A percentile compares a stretch with the other conserved stretches of the same genome.
phyloP scores from a whole-genome alignment of 306 rosid genomes.

The Hippophae tibetana region DNA sequence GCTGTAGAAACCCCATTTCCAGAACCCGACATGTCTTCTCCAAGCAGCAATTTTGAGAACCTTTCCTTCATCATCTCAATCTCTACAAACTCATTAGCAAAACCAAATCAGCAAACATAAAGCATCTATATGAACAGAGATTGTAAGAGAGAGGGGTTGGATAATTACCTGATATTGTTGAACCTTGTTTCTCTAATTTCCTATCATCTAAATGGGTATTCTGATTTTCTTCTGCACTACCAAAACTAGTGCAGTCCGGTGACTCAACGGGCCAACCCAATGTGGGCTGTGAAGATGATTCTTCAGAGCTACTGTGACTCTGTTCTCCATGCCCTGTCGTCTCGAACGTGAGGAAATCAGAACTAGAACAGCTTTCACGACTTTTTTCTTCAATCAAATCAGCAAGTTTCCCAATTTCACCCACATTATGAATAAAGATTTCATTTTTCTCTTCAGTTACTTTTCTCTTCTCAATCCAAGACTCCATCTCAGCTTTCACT shows the following conservation, averaged over 20 bases:
- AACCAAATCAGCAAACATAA: constrained; percentile 17
- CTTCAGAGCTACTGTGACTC: constrained; percentile 69
- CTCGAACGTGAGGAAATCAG: constrained; percentile 66
- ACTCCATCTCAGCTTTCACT: constrained; percentile 39
- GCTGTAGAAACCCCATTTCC: constrained; percentile 91
- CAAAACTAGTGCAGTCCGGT: constrained; percentile 26
- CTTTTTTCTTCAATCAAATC: constrained; percentile 50
- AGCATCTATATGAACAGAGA: neutral
- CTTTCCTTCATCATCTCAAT: constrained; percentile 89
- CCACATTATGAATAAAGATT: constrained; percentile 20
- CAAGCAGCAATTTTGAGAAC: constrained; percentile 82
- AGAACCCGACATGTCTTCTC: constrained; percentile 94
- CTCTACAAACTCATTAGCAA: constrained; percentile 33
- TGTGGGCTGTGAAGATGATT: constrained; percentile 57
- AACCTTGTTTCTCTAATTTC: constrained; percentile 43
- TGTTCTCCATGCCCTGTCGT: constrained; percentile 62
- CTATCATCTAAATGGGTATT: constrained; percentile 30
- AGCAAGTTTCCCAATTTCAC: constrained; percentile 27
- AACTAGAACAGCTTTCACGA: constrained; percentile 68
- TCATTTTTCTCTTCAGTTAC: constrained; percentile 22
- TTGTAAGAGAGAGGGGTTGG: neutral
- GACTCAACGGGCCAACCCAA: constrained; percentile 50
- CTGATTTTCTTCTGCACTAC: constrained; percentile 24
- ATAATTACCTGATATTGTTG: constrained; percentile 48
- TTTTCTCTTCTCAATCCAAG: constrained; percentile 29